Base-by-base conservation (phyloP, 2,329 filamentous ascomycete genomes). In the Colletotrichum truncatum region DNA sequence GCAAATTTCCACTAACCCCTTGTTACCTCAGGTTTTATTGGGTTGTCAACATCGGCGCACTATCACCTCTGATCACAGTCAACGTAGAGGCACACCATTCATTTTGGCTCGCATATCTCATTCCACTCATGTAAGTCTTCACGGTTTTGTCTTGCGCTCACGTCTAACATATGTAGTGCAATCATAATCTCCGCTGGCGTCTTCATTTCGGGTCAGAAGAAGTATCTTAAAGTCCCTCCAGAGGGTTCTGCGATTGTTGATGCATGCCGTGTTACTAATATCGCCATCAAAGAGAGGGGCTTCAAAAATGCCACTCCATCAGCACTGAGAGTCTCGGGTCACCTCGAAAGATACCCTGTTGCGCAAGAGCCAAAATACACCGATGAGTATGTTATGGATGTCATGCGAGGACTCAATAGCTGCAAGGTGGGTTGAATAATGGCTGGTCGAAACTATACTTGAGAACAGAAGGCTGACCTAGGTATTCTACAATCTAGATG, bases 1-100 rank as follows among this genome's bases (percentile, higher is more conserved):
- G n/a, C 12, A n/a, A 28, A 4, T 6, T 4, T 8, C 6, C 1
- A 4, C 10, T 7, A 5, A 6, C 6, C 30, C 6, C 46, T 18
- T 6, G 28, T 21, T 18, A 21, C n/a, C n/a, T 1, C 1, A 86
- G 92, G 73, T 93, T 92, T 80, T 93, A 92, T 77, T 83, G 85
- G 75, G 60, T 64, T 1, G 60, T 64, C 18, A 64, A 64, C 14
- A 71, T 93, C n/a, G 91, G 91, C 12, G 87, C 89, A 2, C 81
- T 94, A 8, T 91, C 87, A 8, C 60, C 60, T 12, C 23, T 64
- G 30, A 64, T 64, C 9, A 64, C 60, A 3, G 60, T 64, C 3
- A 64, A 59, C 9, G 46, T 64, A 4, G 60, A 64, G 12, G 60
- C 60, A 3, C 60, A 52, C 4, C 60, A 64, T 23, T 59, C 60